These are phyloP conservation scores for Aplosporella prunicola DNA, from an alignment of 2,329 filamentous ascomycete genomes.

Conservation along the genomic window DNA sequence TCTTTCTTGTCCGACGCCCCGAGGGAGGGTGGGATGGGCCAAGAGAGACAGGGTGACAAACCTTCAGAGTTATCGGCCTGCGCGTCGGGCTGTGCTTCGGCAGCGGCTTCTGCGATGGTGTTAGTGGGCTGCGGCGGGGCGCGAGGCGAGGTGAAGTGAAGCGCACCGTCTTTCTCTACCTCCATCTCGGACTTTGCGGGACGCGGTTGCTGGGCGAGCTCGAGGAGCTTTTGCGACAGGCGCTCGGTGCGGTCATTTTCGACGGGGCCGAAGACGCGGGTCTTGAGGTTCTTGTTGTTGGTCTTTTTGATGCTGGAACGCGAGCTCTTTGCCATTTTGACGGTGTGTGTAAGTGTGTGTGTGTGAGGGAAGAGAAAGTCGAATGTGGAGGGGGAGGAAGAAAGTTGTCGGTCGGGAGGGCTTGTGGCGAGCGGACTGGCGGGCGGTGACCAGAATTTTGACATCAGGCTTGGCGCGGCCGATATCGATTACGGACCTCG, in stretches of 20 bases:
- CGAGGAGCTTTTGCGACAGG: conserved; percentile 75
- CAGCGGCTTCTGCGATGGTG: conserved; percentile 5
- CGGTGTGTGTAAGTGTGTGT: conserved; percentile 10
- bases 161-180: conserved; percentile 26
- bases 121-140: neutral
- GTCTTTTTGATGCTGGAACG: conserved; percentile 70
- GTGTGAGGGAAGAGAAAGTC: conserved; percentile 12
- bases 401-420: conserved; percentile 3
- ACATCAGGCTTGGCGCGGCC: conserved; percentile 5
- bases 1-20: conserved; percentile 1
- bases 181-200: conserved; percentile 37
- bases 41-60: conserved; percentile 12
- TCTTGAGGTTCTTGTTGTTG: conserved; percentile 74
- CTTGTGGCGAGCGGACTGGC: neutral
- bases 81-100: conserved; percentile 5
- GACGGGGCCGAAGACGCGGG: conserved; percentile 73
- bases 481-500: conserved; percentile 2
- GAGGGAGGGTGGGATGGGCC: conserved; percentile 11
- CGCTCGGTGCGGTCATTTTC: conserved; percentile 72
- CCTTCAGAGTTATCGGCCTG: conserved; percentile 13
- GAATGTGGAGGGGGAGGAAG: neutral
- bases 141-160: neutral
- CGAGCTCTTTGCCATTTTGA: conserved; percentile 73
- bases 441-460: conserved; percentile 10
- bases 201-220: conserved; percentile 68